Percentiles rank a stretch among this genome's conserved stretches.
phyloP scores from a whole-genome alignment of 2,329 filamentous ascomycete genomes.

The Aspergillus calidoustus region DNA sequence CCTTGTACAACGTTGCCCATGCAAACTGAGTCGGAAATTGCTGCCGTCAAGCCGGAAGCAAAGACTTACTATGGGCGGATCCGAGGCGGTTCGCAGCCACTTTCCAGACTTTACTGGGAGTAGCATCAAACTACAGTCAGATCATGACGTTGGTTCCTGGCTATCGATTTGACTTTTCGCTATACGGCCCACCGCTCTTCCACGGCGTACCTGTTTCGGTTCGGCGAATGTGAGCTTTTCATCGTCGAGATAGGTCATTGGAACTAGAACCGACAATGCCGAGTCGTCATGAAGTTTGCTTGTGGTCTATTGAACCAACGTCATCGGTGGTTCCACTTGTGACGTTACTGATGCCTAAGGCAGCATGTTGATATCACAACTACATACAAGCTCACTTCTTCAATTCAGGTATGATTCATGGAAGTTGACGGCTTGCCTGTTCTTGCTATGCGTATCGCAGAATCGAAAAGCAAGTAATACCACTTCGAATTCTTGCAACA shows the following conservation, averaged over 20 bases:
- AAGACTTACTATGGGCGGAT: neutral
- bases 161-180: neutral
- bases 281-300: conserved; percentile 5
- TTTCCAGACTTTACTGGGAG: neutral
- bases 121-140: neutral
- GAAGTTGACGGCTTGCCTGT: neutral
- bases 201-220: neutral
- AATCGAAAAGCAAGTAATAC: neutral
- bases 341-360: conserved; percentile 12
- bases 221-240: neutral
- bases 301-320: conserved; percentile 2
- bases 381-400: neutral
- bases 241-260: neutral
- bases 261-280: neutral
- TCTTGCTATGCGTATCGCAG: neutral
- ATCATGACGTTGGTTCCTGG: conserved; percentile 8
- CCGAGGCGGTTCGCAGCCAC: conserved; percentile 1
- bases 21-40: conserved; percentile 13
- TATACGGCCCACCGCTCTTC: neutral
- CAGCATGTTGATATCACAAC: neutral
- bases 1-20: neutral
- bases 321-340: conserved; percentile 8
- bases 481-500: neutral
- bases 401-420: neutral
- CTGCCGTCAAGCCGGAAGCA: conserved; percentile 14